phyloP scores from a whole-genome alignment of 2,329 filamentous ascomycete species.

The Hymenoscyphus salicellus region DNA sequence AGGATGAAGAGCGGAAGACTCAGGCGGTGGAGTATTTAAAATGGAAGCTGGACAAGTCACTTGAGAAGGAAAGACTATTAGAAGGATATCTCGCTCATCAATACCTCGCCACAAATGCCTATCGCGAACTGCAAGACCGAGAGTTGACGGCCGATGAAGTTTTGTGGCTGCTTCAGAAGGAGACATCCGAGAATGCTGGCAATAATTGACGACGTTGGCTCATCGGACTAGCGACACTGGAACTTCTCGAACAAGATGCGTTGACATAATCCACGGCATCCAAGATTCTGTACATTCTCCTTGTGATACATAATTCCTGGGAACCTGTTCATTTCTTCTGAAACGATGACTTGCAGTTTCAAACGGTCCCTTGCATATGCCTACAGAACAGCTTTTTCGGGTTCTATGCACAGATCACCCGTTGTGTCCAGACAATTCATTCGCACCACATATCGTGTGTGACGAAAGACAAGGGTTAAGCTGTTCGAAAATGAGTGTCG shows the following conservation, averaged over 20 bases:
- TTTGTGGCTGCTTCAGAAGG: neutral
- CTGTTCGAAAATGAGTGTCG: too few relatives aligned
- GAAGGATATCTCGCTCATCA: neutral
- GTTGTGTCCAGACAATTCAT: neutral
- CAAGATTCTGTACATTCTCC: neutral
- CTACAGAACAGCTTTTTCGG: neutral
- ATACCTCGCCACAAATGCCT: neutral
- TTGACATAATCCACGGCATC: neutral
- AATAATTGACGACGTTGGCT: too few relatives aligned
- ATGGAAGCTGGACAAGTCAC: neutral
- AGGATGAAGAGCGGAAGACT: neutral
- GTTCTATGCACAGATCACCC: neutral
- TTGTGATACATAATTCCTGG: neutral
- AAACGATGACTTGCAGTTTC: neutral
- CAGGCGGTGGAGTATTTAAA: neutral
- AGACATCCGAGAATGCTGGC: neutral
- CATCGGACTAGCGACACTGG: neutral
- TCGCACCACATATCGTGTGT: neutral
- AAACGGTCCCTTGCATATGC: conserved; percentile 1
- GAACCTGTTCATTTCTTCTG: neutral
- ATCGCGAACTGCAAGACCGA: neutral
- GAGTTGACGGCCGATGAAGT: neutral
- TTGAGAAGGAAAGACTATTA: neutral
- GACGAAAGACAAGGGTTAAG: neutral
- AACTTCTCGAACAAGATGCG: neutral